phyloP scores from a whole-genome alignment of 129 eudicot genomes.

The Centrapalus pauciflorus region DNA sequence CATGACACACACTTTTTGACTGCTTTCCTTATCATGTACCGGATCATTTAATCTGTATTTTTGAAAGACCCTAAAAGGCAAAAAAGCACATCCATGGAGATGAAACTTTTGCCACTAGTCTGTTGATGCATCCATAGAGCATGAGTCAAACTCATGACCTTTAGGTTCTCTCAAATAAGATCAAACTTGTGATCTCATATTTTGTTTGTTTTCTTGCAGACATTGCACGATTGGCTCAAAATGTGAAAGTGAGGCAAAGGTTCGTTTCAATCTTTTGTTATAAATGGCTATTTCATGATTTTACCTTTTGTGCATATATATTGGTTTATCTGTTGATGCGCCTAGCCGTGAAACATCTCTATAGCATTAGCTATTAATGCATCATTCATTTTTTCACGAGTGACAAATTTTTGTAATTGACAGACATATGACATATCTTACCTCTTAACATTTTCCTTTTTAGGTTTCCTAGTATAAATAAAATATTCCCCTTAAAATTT shows the following conservation, averaged over 20 bases:
- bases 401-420: constrained; percentile 7
- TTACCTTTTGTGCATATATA: neutral
- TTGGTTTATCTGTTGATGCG: neutral
- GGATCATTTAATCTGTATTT: neutral
- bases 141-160: neutral
- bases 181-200: neutral
- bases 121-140: neutral
- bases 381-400: constrained; percentile 9
- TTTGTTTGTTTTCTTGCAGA: constrained; percentile 37
- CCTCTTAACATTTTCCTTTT: neutral
- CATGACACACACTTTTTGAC: neutral
- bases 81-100: neutral
- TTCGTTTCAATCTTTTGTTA: constrained; percentile 24
- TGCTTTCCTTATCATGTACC: neutral
- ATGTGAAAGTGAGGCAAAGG: constrained; percentile 99
- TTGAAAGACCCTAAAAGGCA: neutral
- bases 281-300: neutral
- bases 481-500: neutral
- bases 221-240: constrained; percentile 81
- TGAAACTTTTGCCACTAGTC: neutral
- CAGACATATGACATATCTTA: neutral
- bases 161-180: neutral
- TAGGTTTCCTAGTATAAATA: constrained; percentile 3
- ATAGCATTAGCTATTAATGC: neutral
- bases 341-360: neutral